Conservation (phyloP, 2,329 filamentous ascomycete species). For the Peltaster fructicola region DNA sequence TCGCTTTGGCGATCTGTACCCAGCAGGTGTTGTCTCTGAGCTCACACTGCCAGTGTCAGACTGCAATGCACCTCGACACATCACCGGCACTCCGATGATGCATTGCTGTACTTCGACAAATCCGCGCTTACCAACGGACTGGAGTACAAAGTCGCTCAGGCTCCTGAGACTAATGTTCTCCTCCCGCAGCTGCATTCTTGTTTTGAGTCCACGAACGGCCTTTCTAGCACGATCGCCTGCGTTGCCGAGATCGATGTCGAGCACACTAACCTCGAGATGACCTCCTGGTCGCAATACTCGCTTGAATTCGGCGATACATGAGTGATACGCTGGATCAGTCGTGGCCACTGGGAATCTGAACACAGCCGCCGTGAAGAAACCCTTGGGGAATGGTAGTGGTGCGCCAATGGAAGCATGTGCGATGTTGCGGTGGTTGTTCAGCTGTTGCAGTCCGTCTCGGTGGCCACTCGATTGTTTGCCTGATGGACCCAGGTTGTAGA, state of each 20-base stretch:
- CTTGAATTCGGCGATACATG: conserved; percentile 56
- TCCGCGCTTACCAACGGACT: conserved; percentile 48
- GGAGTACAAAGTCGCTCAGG: conserved; percentile 39
- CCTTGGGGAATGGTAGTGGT: conserved; percentile 57
- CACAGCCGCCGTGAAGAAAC: conserved; percentile 60
- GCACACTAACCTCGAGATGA: conserved; percentile 59
- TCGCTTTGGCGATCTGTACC: conserved; percentile 3
- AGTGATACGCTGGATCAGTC: conserved; percentile 50
- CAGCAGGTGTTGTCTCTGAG: conserved; percentile 1
- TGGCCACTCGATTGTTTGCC: conserved; percentile 1
- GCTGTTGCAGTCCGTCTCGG: conserved; percentile 9
- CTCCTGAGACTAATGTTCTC: conserved; percentile 41
- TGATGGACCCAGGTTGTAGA: conserved; percentile 47
- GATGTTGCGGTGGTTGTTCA: conserved; percentile 57
- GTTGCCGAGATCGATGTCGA: conserved; percentile 66
- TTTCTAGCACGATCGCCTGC: conserved; percentile 58
- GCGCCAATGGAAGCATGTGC: conserved; percentile 44
- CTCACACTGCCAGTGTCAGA: conserved; percentile 3
- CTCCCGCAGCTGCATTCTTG: conserved; percentile 45
- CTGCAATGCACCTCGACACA: conserved; percentile 18
- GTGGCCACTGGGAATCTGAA: conserved; percentile 59
- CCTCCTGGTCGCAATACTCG: conserved; percentile 63
- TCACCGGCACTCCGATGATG: conserved; percentile 60
- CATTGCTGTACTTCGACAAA: conserved; percentile 60
- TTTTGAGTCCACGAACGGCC: conserved; percentile 53